Percentiles rank a stretch among this genome's conserved stretches.
Conservation (phyloP, 1,284 basidiomycete species). For the Sphagnurus paluster region DNA sequence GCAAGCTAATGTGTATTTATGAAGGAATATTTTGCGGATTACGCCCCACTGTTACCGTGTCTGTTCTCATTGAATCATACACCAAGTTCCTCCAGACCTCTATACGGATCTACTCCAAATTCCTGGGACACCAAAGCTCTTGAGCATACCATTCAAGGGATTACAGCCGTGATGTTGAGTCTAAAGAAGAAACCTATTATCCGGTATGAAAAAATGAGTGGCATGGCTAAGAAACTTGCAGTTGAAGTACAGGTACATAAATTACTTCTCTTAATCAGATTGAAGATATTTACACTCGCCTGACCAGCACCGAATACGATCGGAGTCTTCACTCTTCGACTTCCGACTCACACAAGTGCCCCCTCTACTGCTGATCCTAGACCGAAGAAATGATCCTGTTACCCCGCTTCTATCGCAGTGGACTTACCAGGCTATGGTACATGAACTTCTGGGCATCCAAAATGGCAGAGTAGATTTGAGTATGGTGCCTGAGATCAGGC, state of each 20-base stretch:
- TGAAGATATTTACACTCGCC: constrained; percentile 1
- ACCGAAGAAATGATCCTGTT: constrained; percentile 96
- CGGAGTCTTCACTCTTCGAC: constrained; percentile 74
- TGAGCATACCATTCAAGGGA: constrained; percentile 77
- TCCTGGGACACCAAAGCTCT: constrained; percentile 77
- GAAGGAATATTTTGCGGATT: constrained; percentile 91
- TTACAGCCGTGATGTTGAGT: constrained; percentile 89
- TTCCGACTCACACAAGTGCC: constrained; percentile 76
- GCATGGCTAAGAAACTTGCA: constrained; percentile 89
- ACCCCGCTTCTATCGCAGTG: constrained; percentile 97
- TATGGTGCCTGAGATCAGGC: constrained; percentile 82
- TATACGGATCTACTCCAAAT: constrained; percentile 70
- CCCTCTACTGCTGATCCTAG: constrained; percentile 77
- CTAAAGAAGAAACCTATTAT: constrained; percentile 96
- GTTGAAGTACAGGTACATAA: constrained; percentile 75
- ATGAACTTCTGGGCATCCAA: constrained; percentile 91
- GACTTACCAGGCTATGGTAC: constrained; percentile 99
- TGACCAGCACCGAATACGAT: constrained; percentile 66
- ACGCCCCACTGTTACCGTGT: constrained; percentile 82
- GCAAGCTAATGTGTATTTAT: constrained; percentile 3
- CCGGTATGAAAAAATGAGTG: constrained; percentile 92
- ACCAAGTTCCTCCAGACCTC: constrained; percentile 58
- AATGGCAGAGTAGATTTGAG: constrained; percentile 91
- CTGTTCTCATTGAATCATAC: constrained; percentile 88
- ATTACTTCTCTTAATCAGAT: not conserved